Conservation (phyloP, 129 eudicot species). For the Chrysanthemum makinoi region DNA sequence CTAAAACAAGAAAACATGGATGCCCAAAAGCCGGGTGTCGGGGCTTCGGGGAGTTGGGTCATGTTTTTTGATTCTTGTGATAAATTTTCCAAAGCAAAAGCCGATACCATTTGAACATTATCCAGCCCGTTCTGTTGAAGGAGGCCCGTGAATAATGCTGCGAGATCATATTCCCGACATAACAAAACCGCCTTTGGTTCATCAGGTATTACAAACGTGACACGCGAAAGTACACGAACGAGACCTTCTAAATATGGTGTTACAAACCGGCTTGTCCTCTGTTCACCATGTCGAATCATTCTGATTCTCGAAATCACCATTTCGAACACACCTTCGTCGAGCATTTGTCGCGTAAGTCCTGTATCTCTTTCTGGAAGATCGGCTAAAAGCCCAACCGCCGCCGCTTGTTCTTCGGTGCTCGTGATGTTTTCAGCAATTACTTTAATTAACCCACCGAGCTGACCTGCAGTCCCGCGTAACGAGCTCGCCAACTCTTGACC, state of each 20-base stretch:
- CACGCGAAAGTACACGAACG: slow-evolving; percentile 73
- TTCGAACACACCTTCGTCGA: slow-evolving; percentile 68
- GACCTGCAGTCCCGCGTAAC: slow-evolving; percentile 70
- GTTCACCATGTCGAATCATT: slow-evolving; percentile 75
- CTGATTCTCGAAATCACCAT: slow-evolving; percentile 52
- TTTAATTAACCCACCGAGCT: slow-evolving; percentile 62
- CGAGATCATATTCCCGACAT: slow-evolving; percentile 65
- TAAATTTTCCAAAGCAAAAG: slow-evolving; percentile 75
- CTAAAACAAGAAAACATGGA: slow-evolving; percentile 68
- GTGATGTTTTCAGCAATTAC: slow-evolving; percentile 55
- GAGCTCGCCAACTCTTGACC: slow-evolving; percentile 68
- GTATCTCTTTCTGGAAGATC: slow-evolving; percentile 78
- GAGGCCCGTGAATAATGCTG: slow-evolving; percentile 54
- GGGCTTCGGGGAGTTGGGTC: slow-evolving; percentile 59
- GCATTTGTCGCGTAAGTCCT: slow-evolving; percentile 72
- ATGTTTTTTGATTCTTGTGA: slow-evolving; percentile 61
- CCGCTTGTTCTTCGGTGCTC: slow-evolving; percentile 87
- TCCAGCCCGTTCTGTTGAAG: slow-evolving; percentile 73
- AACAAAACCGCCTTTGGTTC: slow-evolving; percentile 62
- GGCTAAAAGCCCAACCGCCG: slow-evolving; percentile 77
- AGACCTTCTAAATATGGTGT: slow-evolving; percentile 91
- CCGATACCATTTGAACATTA: slow-evolving; percentile 83
- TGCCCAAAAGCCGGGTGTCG: slow-evolving; percentile 56
- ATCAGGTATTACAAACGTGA: slow-evolving; percentile 63
- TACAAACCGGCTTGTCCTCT: slow-evolving; percentile 68